phyloP scores from a whole-genome alignment of 495 filamentous ascomycete species.

The Talaromyces wortmannii region DNA sequence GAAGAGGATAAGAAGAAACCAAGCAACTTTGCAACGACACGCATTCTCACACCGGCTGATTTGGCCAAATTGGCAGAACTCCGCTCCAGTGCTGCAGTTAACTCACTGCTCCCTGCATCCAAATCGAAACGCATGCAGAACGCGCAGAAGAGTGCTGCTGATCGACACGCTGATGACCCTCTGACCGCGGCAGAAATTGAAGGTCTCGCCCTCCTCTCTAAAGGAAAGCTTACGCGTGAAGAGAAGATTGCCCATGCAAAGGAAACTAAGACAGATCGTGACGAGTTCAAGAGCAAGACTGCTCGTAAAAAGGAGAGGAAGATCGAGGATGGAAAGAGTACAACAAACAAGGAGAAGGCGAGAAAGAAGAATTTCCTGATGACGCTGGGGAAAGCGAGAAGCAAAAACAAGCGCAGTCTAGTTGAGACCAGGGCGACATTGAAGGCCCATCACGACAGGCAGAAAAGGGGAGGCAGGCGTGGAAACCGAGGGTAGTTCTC shows the following conservation, averaged over 20 bases:
- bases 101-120: slow-evolving; percentile 45
- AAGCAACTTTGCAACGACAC: slow-evolving; percentile 67
- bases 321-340: slow-evolving; percentile 80
- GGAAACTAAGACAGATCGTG: slow-evolving; percentile 64
- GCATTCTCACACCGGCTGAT: slow-evolving; percentile 87
- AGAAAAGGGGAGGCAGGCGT: slow-evolving; percentile 77
- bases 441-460: slow-evolving; percentile 73
- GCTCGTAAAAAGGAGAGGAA: slow-evolving; percentile 79
- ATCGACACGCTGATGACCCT: slow-evolving; percentile 70
- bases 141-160: slow-evolving; percentile 32
- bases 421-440: slow-evolving; percentile 71
- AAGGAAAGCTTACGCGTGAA: slow-evolving; percentile 67
- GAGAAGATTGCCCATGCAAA: slow-evolving; percentile 73
- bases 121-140: slow-evolving; percentile 29
- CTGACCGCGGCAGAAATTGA: slow-evolving; percentile 85
- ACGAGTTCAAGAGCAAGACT: slow-evolving; percentile 74
- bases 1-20: slow-evolving; percentile 18
- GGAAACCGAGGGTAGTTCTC: slow-evolving; percentile 47
- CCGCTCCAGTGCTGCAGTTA: slow-evolving; percentile 60
- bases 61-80: slow-evolving; percentile 89
- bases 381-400: slow-evolving; percentile 90
- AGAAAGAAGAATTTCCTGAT: slow-evolving; percentile 97
- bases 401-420: slow-evolving; percentile 88
- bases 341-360: slow-evolving; percentile 96
- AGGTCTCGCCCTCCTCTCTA: slow-evolving; percentile 58